Evolutionary conservation across 768 basidiomycete species (phyloP).

Genomic region (Suillus fuscotomentosus): DNA sequence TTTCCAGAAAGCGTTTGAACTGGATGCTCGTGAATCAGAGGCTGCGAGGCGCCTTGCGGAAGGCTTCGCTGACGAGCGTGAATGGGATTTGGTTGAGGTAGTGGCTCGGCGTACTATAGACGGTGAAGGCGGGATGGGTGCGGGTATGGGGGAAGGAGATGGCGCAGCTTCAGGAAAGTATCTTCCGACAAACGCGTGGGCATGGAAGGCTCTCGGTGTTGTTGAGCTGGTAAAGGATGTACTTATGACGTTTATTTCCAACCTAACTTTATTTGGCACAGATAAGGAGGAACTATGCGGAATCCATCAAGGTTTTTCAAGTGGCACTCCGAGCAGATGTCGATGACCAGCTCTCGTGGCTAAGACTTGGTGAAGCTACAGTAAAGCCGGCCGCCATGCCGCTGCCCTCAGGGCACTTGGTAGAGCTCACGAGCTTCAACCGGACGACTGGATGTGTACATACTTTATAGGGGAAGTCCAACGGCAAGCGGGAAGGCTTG

Average conservation of each 20-base stretch:
- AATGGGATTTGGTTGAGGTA: conserved; percentile 95
- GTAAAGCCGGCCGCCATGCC: conserved; percentile 80
- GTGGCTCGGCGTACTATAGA: conserved; percentile 92
- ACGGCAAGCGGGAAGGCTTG: conserved; percentile 69
- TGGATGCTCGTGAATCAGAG: conserved; percentile 84
- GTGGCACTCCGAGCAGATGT: conserved; percentile 79
- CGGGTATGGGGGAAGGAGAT: conserved; percentile 47
- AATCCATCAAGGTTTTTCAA: conserved; percentile 83
- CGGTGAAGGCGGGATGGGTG: conserved; percentile 81
- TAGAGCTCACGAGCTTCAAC: conserved; percentile 69
- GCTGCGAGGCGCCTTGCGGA: conserved; percentile 84
- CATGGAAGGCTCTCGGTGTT: conserved; percentile 94
- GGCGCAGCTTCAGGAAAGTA: conserved; percentile 44
- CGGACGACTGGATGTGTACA: conserved; percentile 77
- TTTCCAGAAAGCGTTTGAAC: conserved; percentile 97
- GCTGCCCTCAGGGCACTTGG: conserved; percentile 87
- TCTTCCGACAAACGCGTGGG: conserved; percentile 87
- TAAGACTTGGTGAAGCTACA: conserved; percentile 92
- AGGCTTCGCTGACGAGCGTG: conserved; percentile 88
- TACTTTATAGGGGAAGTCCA: conserved; percentile 88
- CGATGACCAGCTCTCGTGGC: conserved; percentile 82
- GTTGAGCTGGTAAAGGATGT: conserved; percentile 74
- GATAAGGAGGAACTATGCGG: conserved; percentile 65
- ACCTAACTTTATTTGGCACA: conserved; percentile 27
- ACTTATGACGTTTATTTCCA: conserved; percentile 11